These are phyloP conservation scores for Scutellaria minor DNA, from an alignment of 257 asterid genomes.

Conservation along the genomic window DNA sequence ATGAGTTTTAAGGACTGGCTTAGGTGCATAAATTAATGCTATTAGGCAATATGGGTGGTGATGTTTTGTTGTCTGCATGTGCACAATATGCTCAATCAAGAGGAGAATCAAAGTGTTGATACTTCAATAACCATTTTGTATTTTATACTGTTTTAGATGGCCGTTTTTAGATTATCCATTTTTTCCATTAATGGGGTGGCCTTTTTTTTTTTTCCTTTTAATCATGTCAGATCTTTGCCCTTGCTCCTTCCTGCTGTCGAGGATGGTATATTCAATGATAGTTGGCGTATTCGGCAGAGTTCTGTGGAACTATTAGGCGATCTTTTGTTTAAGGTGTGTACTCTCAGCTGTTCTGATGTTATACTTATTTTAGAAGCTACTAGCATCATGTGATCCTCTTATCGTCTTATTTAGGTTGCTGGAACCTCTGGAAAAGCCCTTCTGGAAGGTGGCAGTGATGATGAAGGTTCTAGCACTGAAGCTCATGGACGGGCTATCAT, in stretches of 20 bases:
- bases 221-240: conserved; percentile 76
- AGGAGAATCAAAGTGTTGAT: not conserved
- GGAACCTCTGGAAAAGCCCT: conserved; percentile 99
- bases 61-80: not conserved
- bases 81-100: conserved; percentile 16
- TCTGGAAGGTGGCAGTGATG: conserved; percentile 99
- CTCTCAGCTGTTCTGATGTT: conserved; percentile 16
- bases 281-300: conserved; percentile 99
- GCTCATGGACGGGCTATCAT: conserved; percentile 99
- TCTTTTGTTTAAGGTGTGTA: conserved; percentile 87
- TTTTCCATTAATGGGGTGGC: conserved; percentile 13
- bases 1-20: not conserved
- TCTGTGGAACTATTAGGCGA: conserved; percentile 98
- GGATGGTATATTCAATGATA: conserved; percentile 98
- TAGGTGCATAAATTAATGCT: not conserved
- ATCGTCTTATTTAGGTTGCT: conserved; percentile 72
- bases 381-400: conserved; percentile 9
- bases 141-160: not conserved
- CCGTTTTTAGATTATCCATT: conserved; percentile 3
- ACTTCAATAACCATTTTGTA: too few relatives aligned
- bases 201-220: not conserved
- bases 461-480: conserved; percentile 99
- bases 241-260: conserved; percentile 98
- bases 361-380: conserved; percentile 28
- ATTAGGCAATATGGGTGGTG: not conserved